Evolutionary conservation across 1,284 basidiomycete genomes (phyloP).

Genomic region (Cutaneotrichosporon sp.): DNA sequence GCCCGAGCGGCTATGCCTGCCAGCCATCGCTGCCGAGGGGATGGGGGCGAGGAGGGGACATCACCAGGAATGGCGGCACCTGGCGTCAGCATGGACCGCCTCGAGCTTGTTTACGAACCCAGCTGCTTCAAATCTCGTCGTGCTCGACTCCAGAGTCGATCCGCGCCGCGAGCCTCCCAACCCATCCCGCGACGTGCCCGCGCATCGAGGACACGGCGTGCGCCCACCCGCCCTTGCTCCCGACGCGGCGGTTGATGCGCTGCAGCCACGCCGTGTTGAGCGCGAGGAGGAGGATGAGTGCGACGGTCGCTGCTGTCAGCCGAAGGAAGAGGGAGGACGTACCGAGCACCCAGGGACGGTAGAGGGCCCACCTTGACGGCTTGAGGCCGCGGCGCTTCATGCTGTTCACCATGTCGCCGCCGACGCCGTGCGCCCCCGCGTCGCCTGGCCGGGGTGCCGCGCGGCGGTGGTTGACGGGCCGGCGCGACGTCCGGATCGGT

Average conservation of each 20-base stretch:
- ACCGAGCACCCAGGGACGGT: conserved; percentile 15
- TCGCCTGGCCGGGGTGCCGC: background rate
- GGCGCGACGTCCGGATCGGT: conserved; percentile 1
- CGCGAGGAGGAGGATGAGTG: conserved; percentile 23
- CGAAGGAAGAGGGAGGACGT: background rate
- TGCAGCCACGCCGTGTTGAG: conserved; percentile 30
- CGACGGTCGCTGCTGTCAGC: conserved; percentile 21
- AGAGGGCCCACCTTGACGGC: background rate
- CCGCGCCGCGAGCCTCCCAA: background rate
- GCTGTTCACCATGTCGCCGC: conserved; percentile 35
- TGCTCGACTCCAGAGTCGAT: background rate
- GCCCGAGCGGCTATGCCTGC: background rate
- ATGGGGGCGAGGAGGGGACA: background rate
- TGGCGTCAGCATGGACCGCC: background rate
- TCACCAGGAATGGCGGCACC: background rate
- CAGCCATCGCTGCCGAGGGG: background rate
- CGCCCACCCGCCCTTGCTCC: conserved; percentile 19
- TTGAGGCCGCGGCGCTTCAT: conserved; percentile 36
- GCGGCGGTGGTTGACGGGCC: conserved; percentile 7
- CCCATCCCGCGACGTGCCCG: conserved; percentile 1
- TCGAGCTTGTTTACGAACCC: background rate
- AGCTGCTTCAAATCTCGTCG: background rate
- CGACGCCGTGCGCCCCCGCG: conserved; percentile 22
- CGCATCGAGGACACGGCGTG: background rate
- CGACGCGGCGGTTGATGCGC: conserved; percentile 15